Percentiles rank a stretch among this genome's conserved stretches.
Conservation (phyloP, 169 alveolate species). For the Plasmodium reichenowi region DNA sequence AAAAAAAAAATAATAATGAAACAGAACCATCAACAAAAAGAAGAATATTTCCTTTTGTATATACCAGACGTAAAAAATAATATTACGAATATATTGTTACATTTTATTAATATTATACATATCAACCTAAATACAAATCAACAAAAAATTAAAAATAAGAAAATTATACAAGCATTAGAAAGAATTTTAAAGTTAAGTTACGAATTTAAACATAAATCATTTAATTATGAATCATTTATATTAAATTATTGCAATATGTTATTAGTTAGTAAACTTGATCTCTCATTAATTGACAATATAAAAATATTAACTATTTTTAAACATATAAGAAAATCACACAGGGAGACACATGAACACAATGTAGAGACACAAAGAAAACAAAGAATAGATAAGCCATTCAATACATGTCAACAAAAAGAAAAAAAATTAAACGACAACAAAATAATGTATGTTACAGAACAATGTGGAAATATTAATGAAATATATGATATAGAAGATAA, state of each 20-base stretch:
- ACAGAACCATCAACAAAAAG: slow-evolving; percentile 15
- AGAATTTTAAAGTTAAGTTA: slow-evolving; percentile 35
- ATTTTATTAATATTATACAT: slow-evolving; percentile 34
- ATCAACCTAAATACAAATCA: slow-evolving; percentile 3
- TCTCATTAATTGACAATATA: slow-evolving; percentile 42
- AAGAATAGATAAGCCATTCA: background rate
- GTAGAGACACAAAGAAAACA: background rate
- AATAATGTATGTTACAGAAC: background rate
- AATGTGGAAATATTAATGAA: background rate
- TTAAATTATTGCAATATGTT: slow-evolving; percentile 43
- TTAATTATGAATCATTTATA: slow-evolving; percentile 23
- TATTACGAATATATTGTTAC: slow-evolving; percentile 49
- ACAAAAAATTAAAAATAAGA: slow-evolving; percentile 10
- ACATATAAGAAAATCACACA: background rate
- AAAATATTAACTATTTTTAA: slow-evolving; percentile 49
- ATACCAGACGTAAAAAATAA: slow-evolving; percentile 43
- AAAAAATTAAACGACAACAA: background rate
- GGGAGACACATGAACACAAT: background rate
- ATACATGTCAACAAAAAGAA: background rate
- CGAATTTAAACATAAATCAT: slow-evolving; percentile 25
- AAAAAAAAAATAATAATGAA: background rate
- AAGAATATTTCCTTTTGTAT: slow-evolving; percentile 25
- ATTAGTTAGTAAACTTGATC: slow-evolving; percentile 52
- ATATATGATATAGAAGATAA: slow-evolving; percentile 13
- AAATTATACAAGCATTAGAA: slow-evolving; percentile 47